phyloP scores from a whole-genome alignment of 2,329 filamentous ascomycete genomes.

The Acarospora socialis region DNA sequence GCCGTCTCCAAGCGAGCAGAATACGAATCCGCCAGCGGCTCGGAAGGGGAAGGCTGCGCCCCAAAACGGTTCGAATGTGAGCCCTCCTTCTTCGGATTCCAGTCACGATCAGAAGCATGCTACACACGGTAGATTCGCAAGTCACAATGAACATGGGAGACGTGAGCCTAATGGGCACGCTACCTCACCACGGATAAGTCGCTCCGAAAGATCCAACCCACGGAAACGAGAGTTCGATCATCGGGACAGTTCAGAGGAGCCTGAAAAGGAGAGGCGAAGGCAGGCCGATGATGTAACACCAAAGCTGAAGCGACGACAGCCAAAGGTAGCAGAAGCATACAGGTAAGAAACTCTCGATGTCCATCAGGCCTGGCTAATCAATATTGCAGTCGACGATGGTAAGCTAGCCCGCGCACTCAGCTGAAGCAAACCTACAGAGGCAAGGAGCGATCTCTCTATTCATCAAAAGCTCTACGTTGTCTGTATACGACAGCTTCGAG shows the following conservation, averaged over 20 bases:
- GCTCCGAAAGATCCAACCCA: constrained; percentile 10
- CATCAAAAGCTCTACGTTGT: too few relatives aligned
- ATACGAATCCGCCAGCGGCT: too few relatives aligned
- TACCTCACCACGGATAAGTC: constrained; percentile 6
- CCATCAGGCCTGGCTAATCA: too few relatives aligned
- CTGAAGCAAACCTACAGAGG: too few relatives aligned
- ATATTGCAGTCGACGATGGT: too few relatives aligned
- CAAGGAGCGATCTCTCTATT: too few relatives aligned
- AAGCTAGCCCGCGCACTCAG: too few relatives aligned
- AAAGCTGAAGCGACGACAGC: constrained; percentile 24
- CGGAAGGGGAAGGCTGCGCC: constrained; percentile 5
- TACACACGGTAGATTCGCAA: neutral
- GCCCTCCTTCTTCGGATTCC: constrained; percentile 5
- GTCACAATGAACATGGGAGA: constrained; percentile 1
- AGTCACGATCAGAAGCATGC: neutral
- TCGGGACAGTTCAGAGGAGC: constrained; percentile 12
- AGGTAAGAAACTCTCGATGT: too few relatives aligned
- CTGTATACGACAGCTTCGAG: too few relatives aligned
- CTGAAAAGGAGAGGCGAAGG: constrained; percentile 17
- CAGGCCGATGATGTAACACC: constrained; percentile 21
- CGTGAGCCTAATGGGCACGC: constrained; percentile 2
- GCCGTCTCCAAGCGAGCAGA: too few relatives aligned
- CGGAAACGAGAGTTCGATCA: constrained; percentile 11
- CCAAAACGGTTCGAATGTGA: constrained; percentile 4
- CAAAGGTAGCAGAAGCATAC: constrained; percentile 28